Conservation (phyloP, 768 basidiomycete genomes). For the Suillus lakei region DNA sequence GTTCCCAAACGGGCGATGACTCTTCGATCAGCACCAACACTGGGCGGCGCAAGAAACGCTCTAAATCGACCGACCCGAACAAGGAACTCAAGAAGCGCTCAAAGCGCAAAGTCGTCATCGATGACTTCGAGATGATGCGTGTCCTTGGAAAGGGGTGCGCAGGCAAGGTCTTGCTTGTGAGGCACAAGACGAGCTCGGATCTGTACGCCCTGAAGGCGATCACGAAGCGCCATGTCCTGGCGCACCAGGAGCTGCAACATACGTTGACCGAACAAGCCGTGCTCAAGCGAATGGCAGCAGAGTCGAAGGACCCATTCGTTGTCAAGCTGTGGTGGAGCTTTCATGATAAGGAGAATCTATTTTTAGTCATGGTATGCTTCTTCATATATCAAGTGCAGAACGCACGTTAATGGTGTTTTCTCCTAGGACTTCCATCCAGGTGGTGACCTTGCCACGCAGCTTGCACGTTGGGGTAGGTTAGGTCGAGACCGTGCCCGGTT, state of each 20-base stretch:
- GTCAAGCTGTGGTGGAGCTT: constrained; percentile 97
- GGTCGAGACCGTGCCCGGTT: constrained; percentile 95
- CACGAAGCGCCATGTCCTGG: constrained; percentile 95
- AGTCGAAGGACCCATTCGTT: constrained; percentile 89
- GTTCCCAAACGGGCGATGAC: constrained; percentile 70
- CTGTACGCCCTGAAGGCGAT: constrained; percentile 97
- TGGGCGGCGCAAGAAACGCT: constrained; percentile 57
- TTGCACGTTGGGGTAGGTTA: constrained; percentile 92
- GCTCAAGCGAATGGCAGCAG: constrained; percentile 90
- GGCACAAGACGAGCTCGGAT: constrained; percentile 70
- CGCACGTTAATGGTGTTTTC: constrained; percentile 20
- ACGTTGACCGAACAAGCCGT: constrained; percentile 97
- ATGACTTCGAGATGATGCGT: constrained; percentile 97
- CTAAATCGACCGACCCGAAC: constrained; percentile 52
- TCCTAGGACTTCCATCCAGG: constrained; percentile 90
- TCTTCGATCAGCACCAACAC: constrained; percentile 69
- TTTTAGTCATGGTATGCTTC: constrained; percentile 85
- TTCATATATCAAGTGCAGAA: constrained; percentile 15
- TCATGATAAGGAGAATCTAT: constrained; percentile 96
- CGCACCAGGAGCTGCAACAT: constrained; percentile 95
- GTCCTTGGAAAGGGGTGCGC: constrained; percentile 98
- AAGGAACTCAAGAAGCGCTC: constrained; percentile 55
- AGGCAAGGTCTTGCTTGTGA: constrained; percentile 93
- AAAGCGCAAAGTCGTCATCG: constrained; percentile 74
- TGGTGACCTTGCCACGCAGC: constrained; percentile 96